Base-by-base conservation (phyloP, 768 basidiomycete genomes). In the Omphalotus guepiniiformis region DNA sequence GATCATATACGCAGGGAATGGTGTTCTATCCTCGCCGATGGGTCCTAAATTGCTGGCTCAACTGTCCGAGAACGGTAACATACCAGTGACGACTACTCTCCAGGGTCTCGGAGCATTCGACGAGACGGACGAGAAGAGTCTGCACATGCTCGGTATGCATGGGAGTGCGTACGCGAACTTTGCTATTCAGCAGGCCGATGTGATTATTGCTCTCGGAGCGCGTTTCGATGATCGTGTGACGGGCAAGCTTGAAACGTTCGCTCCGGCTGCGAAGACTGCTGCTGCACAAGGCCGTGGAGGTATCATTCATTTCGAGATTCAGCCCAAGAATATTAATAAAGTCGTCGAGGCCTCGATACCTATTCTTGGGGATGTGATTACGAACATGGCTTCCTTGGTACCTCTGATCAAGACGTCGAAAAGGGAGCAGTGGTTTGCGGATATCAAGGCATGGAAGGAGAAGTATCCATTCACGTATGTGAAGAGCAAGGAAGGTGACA, bases 121-220 rank as follows among this genome's bases (percentile, higher is more conserved):
- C 68, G 96, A 99, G 74, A 80, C 76, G 43, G 79, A 92, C 65
- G 81, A 84, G 28, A 82, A 77, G 66, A 85, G 86, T 54, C 69
- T 99, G 61, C 93, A 97, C 66, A 98, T 98, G 95, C 80, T 99
- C 47, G 95, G 95, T 49, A 97, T 98, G 96, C 96, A 98, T 71
- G 96, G 96, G 4, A 83, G 83, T 23, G 93, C 94, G 4, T 97
- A 97, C 59, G 96, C 96, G 58, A 99, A 99, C 70, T 70, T 96
- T 35, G 95, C 95, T 3, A 98, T 99, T 80, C 96, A 99, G 69
- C 73, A 89, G 41, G 96, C 96, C 34, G 96, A 99, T 62, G 85
- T 98, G 48, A 92, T 99, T 72, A 94, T 99, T 55, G 94, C 95
- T 18, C 85, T 99, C 29, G 96, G 96, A 41, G 91, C 82, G 19